Evolutionary conservation across 1,139 yeast genomes (phyloP).

Genomic region (Geotrichum bryndzae): DNA sequence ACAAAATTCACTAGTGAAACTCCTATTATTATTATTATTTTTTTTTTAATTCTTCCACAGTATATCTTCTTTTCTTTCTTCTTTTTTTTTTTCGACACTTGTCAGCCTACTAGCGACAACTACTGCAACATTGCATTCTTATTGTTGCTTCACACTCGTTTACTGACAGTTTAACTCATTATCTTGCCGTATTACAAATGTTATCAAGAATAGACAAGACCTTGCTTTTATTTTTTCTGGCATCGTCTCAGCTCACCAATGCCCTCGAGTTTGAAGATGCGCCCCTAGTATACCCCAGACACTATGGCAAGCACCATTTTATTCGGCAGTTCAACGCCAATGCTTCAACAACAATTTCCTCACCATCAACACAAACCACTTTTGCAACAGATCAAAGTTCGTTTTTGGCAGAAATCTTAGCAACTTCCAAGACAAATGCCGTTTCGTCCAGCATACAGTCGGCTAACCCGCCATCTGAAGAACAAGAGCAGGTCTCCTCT

Average conservation of each 20-base stretch:
- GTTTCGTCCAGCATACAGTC: neutral
- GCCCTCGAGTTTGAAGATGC: neutral
- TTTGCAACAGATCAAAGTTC: neutral
- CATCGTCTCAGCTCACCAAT: slow-evolving; percentile 3
- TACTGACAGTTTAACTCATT: neutral
- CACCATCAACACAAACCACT: neutral
- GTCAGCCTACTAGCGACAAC: neutral
- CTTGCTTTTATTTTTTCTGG: slow-evolving; percentile 4
- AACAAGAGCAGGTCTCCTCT: neutral
- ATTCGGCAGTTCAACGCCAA: neutral
- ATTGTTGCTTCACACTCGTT: neutral
- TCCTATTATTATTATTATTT: neutral
- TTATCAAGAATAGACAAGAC: neutral
- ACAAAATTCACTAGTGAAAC: neutral
- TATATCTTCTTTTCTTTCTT: neutral
- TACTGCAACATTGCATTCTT: neutral
- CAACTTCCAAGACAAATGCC: neutral
- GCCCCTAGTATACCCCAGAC: neutral
- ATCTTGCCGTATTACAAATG: neutral
- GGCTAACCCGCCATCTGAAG: neutral
- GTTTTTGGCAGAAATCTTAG: neutral
- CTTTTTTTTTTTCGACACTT: neutral
- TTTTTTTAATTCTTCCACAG: neutral
- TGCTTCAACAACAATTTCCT: neutral
- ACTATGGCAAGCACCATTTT: neutral